Base-by-base conservation (phyloP, 2,329 filamentous ascomycete species). In the Hymenotorrendiella dingleyae region DNA sequence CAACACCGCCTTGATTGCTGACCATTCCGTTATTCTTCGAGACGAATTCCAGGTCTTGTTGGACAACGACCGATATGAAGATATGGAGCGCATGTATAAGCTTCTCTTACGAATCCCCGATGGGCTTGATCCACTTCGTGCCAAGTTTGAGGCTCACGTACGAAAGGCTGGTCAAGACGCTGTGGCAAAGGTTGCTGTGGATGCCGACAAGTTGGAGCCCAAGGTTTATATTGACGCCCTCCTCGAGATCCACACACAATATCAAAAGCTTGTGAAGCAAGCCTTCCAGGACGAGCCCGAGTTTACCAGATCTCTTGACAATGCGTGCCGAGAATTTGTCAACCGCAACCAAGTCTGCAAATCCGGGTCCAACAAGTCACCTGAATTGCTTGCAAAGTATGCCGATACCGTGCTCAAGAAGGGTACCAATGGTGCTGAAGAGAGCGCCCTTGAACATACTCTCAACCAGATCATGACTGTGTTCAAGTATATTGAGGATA, bases 401-500 rank as follows among this genome's bases (percentile, higher is more conserved):
- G 87, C 90, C 23, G 93, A 98, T 63, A 82, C 89, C 8, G 71
- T 98, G 23, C 72, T 98, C 39, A 91, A 93, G 66, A 96, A 95
- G 73, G 91, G 87, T 54, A 86, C 85, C 22, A 94, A 90, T 55
- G 88, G 89, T 56, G 87, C 89, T 11, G 93, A 97, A 61, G 93
- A 98, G 61, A 84, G 86, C 23, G 91, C 98, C 60, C 76, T 97
- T 57, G 93, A 98, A 67, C 83, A 84, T 53, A 84, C 88, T 23
- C 71, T 97, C 22, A 81, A 80, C 16, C 87, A 96, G 64, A 93
- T 98, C 58, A 98, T 98, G 93, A 96, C 91, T 1, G 88, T 98
- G 42, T 98, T 98, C 78, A 97, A 97, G 70, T 98, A 98, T 67
- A 97, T 98, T 51, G 93, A 98, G 63, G 94, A 98, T 68, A 98